These are phyloP conservation scores for Metarhizium album DNA, from an alignment of 2,329 filamentous ascomycete genomes.

Conservation along the genomic window DNA sequence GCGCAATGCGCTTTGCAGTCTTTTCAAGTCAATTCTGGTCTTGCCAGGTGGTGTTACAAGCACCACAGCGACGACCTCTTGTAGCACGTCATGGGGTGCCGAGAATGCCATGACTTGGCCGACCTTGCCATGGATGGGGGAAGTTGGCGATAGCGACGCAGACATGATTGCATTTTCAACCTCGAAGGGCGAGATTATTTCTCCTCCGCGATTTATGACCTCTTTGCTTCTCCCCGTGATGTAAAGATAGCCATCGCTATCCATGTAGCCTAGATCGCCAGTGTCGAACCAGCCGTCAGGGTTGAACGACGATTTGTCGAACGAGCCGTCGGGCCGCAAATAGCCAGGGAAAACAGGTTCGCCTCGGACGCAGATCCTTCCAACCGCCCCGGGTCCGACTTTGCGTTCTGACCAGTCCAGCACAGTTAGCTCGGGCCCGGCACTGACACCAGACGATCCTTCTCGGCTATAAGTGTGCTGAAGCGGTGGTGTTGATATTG, in stretches of 20 bases:
- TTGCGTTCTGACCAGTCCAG: slow-evolving; percentile 29
- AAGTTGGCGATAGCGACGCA: slow-evolving; percentile 29
- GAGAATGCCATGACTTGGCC: slow-evolving; percentile 43
- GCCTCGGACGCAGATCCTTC: slow-evolving; percentile 39
- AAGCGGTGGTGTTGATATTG: slow-evolving; percentile 44
- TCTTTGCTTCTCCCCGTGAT: slow-evolving; percentile 46
- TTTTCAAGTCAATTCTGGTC: slow-evolving; percentile 35
- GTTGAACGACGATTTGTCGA: slow-evolving; percentile 36
- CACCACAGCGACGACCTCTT: slow-evolving; percentile 44
- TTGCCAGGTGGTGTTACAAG: slow-evolving; percentile 34
- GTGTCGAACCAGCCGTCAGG: slow-evolving; percentile 42
- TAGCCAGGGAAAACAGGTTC: slow-evolving; percentile 41
- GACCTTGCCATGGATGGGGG: slow-evolving; percentile 34
- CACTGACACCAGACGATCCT: slow-evolving; percentile 41
- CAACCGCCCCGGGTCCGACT: slow-evolving; percentile 25
- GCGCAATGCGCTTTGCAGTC: slow-evolving; percentile 35
- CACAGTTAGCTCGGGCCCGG: slow-evolving; percentile 40
- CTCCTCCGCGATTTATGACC: slow-evolving; percentile 46
- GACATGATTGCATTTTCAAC: slow-evolving; percentile 45
- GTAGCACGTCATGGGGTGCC: slow-evolving; percentile 38
- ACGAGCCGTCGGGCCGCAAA: slow-evolving; percentile 28
- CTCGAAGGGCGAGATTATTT: slow-evolving; percentile 49
- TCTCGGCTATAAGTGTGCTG: slow-evolving; percentile 38
- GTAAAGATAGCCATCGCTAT: slow-evolving; percentile 39
- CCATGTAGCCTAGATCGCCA: slow-evolving; percentile 42